Evolutionary conservation across 768 basidiomycete genomes (phyloP).

Genomic region (Peribolospora baueri): DNA sequence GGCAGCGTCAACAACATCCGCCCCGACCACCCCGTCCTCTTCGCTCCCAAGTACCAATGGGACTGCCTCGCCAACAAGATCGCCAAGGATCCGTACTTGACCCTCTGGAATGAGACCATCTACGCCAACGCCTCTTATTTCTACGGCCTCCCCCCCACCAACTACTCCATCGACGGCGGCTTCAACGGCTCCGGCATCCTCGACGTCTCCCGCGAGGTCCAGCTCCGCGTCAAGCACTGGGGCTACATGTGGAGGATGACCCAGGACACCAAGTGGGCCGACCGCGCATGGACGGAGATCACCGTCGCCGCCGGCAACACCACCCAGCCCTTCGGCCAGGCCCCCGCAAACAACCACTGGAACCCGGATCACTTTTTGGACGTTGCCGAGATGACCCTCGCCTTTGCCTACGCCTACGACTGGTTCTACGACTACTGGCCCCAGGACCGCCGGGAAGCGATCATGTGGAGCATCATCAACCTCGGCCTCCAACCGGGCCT

Average conservation of each 20-base stretch:
- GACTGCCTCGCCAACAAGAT: constrained; percentile 44
- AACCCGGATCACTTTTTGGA: constrained; percentile 74
- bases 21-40: constrained; percentile 61
- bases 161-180: constrained; percentile 49
- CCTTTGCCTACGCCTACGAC: constrained; percentile 69
- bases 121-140: constrained; percentile 67
- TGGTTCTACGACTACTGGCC: constrained; percentile 80
- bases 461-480: constrained; percentile 45
- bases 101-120: constrained; percentile 71
- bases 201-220: constrained; percentile 68
- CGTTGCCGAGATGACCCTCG: constrained; percentile 63
- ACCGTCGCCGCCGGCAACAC: constrained; percentile 52
- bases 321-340: constrained; percentile 35
- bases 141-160: constrained; percentile 28
- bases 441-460: constrained; percentile 39
- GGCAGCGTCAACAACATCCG: constrained; percentile 39
- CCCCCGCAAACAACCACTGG: constrained; percentile 40
- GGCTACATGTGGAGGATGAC: constrained; percentile 75
- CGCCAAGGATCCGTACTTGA: constrained; percentile 56
- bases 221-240: constrained; percentile 76
- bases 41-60: constrained; percentile 87
- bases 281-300: constrained; percentile 61
- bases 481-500: constrained; percentile 41
- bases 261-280: constrained; percentile 73
- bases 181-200: constrained; percentile 51